Conservation (phyloP, 2,329 filamentous ascomycete species). For the Sarocladium strictum region DNA sequence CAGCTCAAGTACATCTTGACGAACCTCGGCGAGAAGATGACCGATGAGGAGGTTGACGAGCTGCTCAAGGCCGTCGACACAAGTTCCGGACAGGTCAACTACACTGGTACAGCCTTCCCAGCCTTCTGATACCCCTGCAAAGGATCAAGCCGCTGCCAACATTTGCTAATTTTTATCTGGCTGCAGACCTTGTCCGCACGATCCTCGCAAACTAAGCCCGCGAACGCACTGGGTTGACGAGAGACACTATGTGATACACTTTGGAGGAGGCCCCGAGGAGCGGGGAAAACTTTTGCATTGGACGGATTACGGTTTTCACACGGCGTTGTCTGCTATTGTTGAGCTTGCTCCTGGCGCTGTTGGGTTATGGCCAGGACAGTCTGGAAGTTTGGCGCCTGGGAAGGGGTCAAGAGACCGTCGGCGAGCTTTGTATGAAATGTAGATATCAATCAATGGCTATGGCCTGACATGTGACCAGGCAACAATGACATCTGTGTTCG, state of each 20-base stretch:
- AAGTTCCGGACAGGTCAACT: slow-evolving; percentile 94
- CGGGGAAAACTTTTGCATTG: slow-evolving; percentile 4
- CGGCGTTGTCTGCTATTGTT: slow-evolving; percentile 9
- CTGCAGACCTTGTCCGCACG: slow-evolving; percentile 73
- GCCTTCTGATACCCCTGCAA: background rate
- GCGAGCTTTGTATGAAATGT: slow-evolving; percentile 5
- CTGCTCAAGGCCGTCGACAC: slow-evolving; percentile 97
- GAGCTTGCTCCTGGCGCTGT: slow-evolving; percentile 3
- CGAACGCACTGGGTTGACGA: background rate
- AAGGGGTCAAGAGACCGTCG: background rate
- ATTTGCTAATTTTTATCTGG: no score
- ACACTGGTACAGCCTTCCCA: slow-evolving; percentile 63
- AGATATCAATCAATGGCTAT: slow-evolving; percentile 5
- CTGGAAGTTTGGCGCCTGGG: background rate
- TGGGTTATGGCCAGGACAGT: slow-evolving; percentile 1
- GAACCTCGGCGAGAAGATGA: slow-evolving; percentile 98
- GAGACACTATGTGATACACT: background rate
- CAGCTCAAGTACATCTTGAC: slow-evolving; percentile 98
- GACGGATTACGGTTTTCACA: slow-evolving; percentile 6
- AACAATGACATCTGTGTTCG: no score
- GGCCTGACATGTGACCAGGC: background rate
- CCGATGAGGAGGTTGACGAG: slow-evolving; percentile 97
- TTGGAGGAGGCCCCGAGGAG: background rate
- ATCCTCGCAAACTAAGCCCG: slow-evolving; percentile 70
- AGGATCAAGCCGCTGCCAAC: no score